These are phyloP conservation scores for Ceratobasidium sp. DNA, from an alignment of 1,284 basidiomycete species.

Conservation along the genomic window DNA sequence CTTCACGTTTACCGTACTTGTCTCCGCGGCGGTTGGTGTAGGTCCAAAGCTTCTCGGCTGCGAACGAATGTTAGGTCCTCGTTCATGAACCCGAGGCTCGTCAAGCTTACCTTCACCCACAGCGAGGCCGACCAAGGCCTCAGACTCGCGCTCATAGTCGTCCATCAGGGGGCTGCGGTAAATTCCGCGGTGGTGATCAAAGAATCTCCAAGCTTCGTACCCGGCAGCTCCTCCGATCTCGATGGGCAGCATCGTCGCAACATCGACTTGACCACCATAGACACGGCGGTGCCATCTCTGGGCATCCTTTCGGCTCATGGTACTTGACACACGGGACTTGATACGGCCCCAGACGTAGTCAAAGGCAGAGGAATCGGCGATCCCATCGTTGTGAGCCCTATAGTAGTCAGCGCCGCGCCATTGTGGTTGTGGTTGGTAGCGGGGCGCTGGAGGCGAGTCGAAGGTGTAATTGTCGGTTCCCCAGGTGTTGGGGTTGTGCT, in stretches of 20 bases:
- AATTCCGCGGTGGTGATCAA: conserved; percentile 39
- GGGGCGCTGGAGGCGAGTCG: conserved; percentile 59
- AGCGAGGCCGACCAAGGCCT: conserved; percentile 43
- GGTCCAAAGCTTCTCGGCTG: conserved; percentile 52
- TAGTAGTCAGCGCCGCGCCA: conserved; percentile 67
- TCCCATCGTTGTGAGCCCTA: conserved; percentile 59
- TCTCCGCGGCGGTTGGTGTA: conserved; percentile 56
- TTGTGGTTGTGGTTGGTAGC: conserved; percentile 64
- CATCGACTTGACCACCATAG: conserved; percentile 60
- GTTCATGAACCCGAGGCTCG: too few species aligned
- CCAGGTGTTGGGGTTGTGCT: conserved; percentile 52
- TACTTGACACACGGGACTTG: conserved; percentile 53
- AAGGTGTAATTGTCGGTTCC: conserved; percentile 64
- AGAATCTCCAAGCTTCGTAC: conserved; percentile 40
- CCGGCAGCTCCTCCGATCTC: conserved; percentile 47
- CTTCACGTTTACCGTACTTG: conserved; percentile 55
- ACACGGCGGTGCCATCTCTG: conserved; percentile 64
- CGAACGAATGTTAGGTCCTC: neutral
- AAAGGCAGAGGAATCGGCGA: conserved; percentile 54
- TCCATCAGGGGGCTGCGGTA: conserved; percentile 40
- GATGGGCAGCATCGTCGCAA: conserved; percentile 47
- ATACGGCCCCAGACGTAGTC: conserved; percentile 63
- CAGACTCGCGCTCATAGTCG: conserved; percentile 42
- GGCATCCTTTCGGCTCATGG: conserved; percentile 63
- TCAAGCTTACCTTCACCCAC: conserved; percentile 42